phyloP scores from a whole-genome alignment of 1,139 yeast species.

The Debaryomycetaceae sp. region DNA sequence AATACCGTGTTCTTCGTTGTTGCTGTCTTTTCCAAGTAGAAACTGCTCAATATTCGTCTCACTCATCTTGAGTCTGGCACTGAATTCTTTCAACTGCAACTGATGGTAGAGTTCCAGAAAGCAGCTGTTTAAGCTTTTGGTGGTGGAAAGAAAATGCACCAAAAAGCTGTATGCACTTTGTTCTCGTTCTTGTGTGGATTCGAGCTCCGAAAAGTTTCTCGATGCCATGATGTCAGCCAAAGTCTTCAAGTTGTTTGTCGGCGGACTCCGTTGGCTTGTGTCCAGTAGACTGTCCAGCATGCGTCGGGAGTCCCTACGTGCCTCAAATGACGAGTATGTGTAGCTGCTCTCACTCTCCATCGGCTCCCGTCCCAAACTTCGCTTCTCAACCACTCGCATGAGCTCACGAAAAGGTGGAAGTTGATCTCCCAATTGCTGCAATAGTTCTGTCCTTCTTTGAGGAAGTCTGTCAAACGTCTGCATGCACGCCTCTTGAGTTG shows the following conservation, averaged over 20 bases:
- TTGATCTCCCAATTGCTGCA: background rate
- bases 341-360: background rate
- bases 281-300: background rate
- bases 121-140: slow-evolving; percentile 3
- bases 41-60: background rate
- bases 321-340: background rate
- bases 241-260: background rate
- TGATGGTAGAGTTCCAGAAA: slow-evolving; percentile 4
- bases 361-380: background rate
- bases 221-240: slow-evolving; percentile 2
- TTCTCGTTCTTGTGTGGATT: slow-evolving; percentile 5
- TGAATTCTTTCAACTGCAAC: slow-evolving; percentile 1
- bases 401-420: background rate
- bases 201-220: slow-evolving; percentile 4
- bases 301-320: background rate
- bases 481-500: background rate
- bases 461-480: background rate
- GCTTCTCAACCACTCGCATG: background rate
- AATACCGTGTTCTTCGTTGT: slow-evolving; percentile 1
- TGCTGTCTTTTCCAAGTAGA: slow-evolving; percentile 1
- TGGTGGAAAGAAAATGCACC: slow-evolving; percentile 6
- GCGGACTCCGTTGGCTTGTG: background rate
- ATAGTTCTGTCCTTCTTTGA: background rate
- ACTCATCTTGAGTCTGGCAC: background rate
- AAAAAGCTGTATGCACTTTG: slow-evolving; percentile 6